Base-by-base conservation (phyloP, 164 flowering plant genomes). In the Piper betle region DNA sequence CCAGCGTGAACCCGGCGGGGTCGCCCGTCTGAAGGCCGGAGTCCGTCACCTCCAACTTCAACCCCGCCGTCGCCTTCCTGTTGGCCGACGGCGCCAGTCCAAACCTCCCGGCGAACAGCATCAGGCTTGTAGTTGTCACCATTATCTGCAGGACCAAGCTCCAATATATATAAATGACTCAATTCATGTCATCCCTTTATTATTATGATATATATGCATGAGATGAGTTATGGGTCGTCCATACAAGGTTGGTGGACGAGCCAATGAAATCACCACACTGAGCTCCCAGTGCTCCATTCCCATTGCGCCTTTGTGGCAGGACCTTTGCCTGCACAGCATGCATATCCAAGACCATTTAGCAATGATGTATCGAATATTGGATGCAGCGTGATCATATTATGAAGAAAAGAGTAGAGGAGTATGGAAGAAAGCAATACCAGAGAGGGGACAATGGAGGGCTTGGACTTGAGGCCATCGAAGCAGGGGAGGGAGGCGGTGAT, bases 51-150 rank as follows among this genome's bases (percentile, higher is more conserved):
- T 87, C 98, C 6, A 92, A 84, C 81, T 85, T 86, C 69, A 92
- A 65, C 4, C 96, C 96, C 5, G 96, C 98, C 0, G 96, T 92
- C 0, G 98, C 76, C 77, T 82, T 89, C 84, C 91, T 78, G 82
- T 92, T 92, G 18, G 98, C 98, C 7, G 98, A 87, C 56, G 98
- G 98, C 16, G 96, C 96, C 63, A 92, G 58, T 57, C 96, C 98
- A 52, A 92, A 92, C 66, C 98, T 73, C 42, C 98, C 98, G 17
- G 98, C 98, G 59, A 92, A 89, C 58, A 92, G 71, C 98, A 92
- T 92, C 63, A 85, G 64, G 70, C 65, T 87, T 52, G 98, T 92
- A 0, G 80, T 8, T 1, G 87, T 74, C 78, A 89, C 87, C 93
- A 92, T 87, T 69, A 92, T 87, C 98, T 92, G 82, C 61, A 46